Percentiles rank a stretch among this genome's conserved stretches.
Conservation (phyloP, 2,329 filamentous ascomycete species). For the Grosmannia huntii region DNA sequence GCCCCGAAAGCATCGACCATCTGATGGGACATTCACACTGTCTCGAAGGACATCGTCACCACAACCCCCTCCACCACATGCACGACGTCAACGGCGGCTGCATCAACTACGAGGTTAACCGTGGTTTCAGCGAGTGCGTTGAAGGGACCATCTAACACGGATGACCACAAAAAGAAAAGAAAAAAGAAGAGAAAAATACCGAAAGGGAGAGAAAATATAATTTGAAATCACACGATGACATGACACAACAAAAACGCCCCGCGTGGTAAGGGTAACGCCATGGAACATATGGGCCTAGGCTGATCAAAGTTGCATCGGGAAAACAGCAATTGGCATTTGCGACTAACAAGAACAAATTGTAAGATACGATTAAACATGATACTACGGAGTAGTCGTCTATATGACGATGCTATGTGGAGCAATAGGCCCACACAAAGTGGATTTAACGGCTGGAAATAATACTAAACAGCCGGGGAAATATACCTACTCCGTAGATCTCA, state of each 20-base stretch:
- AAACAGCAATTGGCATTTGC: background rate
- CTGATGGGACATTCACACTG: background rate
- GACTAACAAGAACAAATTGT: background rate
- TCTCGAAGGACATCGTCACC: background rate
- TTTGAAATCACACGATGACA: background rate
- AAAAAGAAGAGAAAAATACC: background rate
- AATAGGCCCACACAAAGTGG: background rate
- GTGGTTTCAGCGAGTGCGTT: slow-evolving; percentile 7
- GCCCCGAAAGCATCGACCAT: background rate
- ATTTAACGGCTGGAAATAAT: background rate
- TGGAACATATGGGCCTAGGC: background rate
- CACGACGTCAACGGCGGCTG: background rate
- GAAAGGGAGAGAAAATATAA: background rate
- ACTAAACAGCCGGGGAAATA: background rate
- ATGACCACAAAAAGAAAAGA: background rate
- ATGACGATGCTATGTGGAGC: background rate
- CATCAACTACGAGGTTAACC: slow-evolving; percentile 5
- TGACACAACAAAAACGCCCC: background rate
- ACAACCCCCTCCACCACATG: background rate
- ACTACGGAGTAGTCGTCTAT: background rate
- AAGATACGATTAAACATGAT: background rate
- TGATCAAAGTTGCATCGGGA: background rate
- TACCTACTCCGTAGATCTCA: background rate
- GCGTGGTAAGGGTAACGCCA: background rate
- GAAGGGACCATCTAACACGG: background rate